Base-by-base conservation (phyloP, 2,329 filamentous ascomycete species). In the Venturia asperata region DNA sequence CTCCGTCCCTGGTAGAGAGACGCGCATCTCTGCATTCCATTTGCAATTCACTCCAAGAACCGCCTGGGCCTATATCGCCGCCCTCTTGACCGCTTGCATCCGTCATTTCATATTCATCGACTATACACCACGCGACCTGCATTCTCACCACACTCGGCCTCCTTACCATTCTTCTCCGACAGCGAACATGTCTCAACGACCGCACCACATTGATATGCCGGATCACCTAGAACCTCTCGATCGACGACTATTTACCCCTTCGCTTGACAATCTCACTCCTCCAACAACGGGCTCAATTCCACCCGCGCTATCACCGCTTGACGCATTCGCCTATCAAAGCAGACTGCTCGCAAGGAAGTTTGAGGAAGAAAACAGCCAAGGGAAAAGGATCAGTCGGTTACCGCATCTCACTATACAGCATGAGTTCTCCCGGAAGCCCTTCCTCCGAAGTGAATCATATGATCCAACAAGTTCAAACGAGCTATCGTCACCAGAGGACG, bases 241-340 rank as follows among this genome's bases (percentile, higher is more conserved):
- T 62, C 64, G 56, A 27, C 64, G 58, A 4, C 58, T 61, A 9
- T 65, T 30, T 43, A 65, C 64, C 19, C 42, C 27, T 19, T 58
- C 64, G 30, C 61, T 56, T 41, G 52, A 60, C 45, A 37, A 39
- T 70, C 74, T 81, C 30, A 79, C 80, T 60, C 81, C 79, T 66
- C 80, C 80, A 49, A 77, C 78, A 65, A 73, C 77, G n/a, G 80
- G 80, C 74, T 76, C 86, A 70, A 84, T 89, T 0, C 93, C 94
- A 24, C 94, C 94, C 5, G 90, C 94, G 63, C 82, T 97, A 65
- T 97, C 94, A 9, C 94, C 94, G 13, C 84, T 99, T 69, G 94
- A 99, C 81, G 93, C 93, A 61, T 95, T 99, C 74, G 93, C 93
- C 27, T 83, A 93, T 68, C 93, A 97, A 74, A 95, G 92, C 71